Conservation (phyloP, 2,329 filamentous ascomycete species). For the Chrysosporium queenslandicum region DNA sequence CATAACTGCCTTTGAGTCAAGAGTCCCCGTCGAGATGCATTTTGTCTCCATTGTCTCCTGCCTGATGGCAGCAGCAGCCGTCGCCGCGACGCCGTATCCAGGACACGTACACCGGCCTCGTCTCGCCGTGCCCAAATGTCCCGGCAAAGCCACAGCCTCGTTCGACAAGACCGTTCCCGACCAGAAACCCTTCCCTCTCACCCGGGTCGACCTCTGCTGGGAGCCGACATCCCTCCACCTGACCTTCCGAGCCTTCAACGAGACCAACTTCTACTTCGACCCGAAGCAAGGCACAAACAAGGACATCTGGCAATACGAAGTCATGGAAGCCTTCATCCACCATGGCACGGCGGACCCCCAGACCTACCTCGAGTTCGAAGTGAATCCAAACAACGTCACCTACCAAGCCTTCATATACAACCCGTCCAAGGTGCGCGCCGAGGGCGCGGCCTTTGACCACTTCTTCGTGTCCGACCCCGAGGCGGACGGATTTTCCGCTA, state of each 20-base stretch:
- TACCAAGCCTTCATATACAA: constrained; percentile 46
- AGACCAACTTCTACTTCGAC: constrained; percentile 42
- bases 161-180: constrained; percentile 37
- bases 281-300: constrained; percentile 34
- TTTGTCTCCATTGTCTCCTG: constrained; percentile 10
- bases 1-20: neutral
- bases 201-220: constrained; percentile 42
- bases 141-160: constrained; percentile 2
- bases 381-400: constrained; percentile 44
- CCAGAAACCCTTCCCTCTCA: constrained; percentile 34
- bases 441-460: constrained; percentile 38
- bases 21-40: constrained; percentile 10
- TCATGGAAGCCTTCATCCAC: constrained; percentile 44
- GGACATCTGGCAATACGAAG: constrained; percentile 42
- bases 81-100: neutral
- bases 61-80: constrained; percentile 6
- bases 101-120: neutral
- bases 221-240: constrained; percentile 33
- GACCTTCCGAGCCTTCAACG: constrained; percentile 39
- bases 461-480: constrained; percentile 36
- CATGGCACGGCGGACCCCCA: constrained; percentile 39
- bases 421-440: constrained; percentile 38
- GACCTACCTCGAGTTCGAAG: constrained; percentile 45
- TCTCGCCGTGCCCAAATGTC: constrained; percentile 13
- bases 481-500: constrained; percentile 35